Percentiles rank a stretch among this genome's conserved stretches.
Evolutionary conservation across 495 filamentous ascomycete genomes (phyloP).

Genomic region (Penicillium canariense): DNA sequence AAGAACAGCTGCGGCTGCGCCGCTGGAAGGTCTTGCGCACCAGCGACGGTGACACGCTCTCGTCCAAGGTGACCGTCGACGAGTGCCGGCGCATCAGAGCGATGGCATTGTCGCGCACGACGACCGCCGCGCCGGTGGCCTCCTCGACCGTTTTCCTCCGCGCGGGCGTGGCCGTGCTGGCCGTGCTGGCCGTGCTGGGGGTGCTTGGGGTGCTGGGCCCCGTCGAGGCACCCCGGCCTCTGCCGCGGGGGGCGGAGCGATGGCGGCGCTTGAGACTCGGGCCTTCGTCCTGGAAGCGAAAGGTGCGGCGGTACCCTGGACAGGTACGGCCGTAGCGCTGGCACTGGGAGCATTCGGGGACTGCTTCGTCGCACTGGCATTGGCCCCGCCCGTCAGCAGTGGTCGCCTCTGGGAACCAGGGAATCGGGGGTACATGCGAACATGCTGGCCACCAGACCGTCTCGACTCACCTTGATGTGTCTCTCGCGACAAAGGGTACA

Average conservation of each 20-base stretch:
- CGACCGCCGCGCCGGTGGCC: constrained; percentile 12
- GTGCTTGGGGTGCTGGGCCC: constrained; percentile 5
- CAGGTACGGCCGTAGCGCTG: constrained; percentile 36
- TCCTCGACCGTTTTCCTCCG: not conserved
- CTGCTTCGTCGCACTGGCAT: constrained; percentile 34
- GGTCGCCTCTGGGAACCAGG: no score
- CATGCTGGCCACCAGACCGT: not conserved
- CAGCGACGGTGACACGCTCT: constrained; percentile 23
- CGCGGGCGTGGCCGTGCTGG: constrained; percentile 8
- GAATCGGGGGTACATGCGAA: no score
- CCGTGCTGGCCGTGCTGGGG: constrained; percentile 5
- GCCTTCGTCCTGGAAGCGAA: constrained; percentile 39
- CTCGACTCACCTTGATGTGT: constrained; percentile 33
- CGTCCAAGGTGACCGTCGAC: constrained; percentile 17
- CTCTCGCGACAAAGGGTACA: constrained; percentile 38
- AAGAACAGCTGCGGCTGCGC: constrained; percentile 28
- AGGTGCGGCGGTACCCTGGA: constrained; percentile 36
- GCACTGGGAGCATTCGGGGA: constrained; percentile 36
- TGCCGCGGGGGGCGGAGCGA: constrained; percentile 15
- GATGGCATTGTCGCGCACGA: constrained; percentile 26
- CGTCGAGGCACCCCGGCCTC: constrained; percentile 2
- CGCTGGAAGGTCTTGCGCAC: constrained; percentile 24
- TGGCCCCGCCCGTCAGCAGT: not conserved
- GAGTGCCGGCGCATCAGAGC: constrained; percentile 27
- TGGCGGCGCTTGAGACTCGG: constrained; percentile 31